Percentiles rank a stretch among this genome's conserved stretches.
Evolutionary conservation across 306 rosid species (phyloP).

Genomic region (Ormosia semicastrata): DNA sequence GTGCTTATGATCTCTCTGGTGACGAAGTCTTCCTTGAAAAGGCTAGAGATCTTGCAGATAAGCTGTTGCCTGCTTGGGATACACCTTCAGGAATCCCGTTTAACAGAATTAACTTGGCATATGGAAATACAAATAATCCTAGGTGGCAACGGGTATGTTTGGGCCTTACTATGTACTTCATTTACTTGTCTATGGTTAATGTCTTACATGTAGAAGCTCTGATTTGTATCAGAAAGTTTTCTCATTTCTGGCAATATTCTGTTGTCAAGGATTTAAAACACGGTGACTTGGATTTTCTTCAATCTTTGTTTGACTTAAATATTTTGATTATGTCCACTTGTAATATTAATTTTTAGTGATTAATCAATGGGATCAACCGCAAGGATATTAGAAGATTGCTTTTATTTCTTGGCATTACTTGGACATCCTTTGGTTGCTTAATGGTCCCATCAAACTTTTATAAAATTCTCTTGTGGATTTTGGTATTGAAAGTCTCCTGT

Average conservation of each 20-base stretch:
- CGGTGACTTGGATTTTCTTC: background rate
- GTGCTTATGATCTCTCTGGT: constrained; percentile 63
- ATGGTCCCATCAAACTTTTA: background rate
- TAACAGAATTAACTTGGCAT: constrained; percentile 58
- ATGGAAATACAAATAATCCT: constrained; percentile 51
- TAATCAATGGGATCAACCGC: background rate
- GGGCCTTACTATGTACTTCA: background rate
- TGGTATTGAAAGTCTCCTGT: background rate
- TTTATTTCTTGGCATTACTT: background rate
- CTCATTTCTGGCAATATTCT: background rate
- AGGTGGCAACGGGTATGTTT: constrained; percentile 57
- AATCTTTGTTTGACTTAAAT: background rate
- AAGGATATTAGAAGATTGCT: background rate
- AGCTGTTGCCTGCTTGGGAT: constrained; percentile 67
- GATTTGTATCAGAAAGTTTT: constrained; percentile 11
- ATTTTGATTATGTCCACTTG: background rate
- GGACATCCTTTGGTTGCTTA: background rate
- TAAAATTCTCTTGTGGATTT: background rate
- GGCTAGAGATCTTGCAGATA: constrained; percentile 65
- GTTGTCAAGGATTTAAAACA: background rate
- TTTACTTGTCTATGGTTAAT: background rate
- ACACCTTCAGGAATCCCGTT: constrained; percentile 71
- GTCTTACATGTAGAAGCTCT: background rate
- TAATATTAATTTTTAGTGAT: background rate
- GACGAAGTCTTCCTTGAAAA: constrained; percentile 61